phyloP scores from a whole-genome alignment of 805 yeast species.

The Clavispora asparagi region DNA sequence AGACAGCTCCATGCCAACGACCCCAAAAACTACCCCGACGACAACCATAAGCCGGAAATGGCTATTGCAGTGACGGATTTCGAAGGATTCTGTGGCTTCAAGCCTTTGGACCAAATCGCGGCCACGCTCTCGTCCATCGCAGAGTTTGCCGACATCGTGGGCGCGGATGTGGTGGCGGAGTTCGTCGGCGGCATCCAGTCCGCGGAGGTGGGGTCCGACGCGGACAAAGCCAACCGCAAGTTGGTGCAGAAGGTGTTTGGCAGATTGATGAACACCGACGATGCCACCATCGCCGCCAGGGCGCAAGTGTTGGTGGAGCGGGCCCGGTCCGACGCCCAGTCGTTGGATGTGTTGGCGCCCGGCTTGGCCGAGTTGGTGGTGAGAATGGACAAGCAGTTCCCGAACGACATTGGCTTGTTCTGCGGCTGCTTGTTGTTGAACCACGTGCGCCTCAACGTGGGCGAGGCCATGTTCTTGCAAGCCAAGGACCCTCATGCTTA shows the following conservation, averaged over 20 bases:
- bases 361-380: constrained; percentile 68
- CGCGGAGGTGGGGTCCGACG: constrained; percentile 44
- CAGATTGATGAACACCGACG: constrained; percentile 79
- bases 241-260: constrained; percentile 73
- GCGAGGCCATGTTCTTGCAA: constrained; percentile 94
- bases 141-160: constrained; percentile 69
- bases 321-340: constrained; percentile 53
- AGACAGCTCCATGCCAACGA: constrained; percentile 70
- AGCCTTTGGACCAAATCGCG: constrained; percentile 78
- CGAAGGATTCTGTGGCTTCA: constrained; percentile 97
- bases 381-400: constrained; percentile 82
- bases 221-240: constrained; percentile 54
- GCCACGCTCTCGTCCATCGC: constrained; percentile 66
- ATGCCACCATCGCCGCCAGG: constrained; percentile 46
- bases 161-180: constrained; percentile 49
- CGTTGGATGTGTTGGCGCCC: constrained; percentile 44
- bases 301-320: constrained; percentile 65
- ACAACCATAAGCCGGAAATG: constrained; percentile 99
- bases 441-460: constrained; percentile 75
- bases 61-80: constrained; percentile 94
- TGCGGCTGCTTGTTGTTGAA: constrained; percentile 92
- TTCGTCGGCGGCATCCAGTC: constrained; percentile 48
- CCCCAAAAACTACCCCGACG: constrained; percentile 95
- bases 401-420: constrained; percentile 89
- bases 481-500: constrained; percentile 99